Percentiles rank a stretch among this genome's conserved stretches.
These are phyloP conservation scores for Heritiera fomes DNA, from an alignment of 345 rosid species.

Conservation along the genomic window DNA sequence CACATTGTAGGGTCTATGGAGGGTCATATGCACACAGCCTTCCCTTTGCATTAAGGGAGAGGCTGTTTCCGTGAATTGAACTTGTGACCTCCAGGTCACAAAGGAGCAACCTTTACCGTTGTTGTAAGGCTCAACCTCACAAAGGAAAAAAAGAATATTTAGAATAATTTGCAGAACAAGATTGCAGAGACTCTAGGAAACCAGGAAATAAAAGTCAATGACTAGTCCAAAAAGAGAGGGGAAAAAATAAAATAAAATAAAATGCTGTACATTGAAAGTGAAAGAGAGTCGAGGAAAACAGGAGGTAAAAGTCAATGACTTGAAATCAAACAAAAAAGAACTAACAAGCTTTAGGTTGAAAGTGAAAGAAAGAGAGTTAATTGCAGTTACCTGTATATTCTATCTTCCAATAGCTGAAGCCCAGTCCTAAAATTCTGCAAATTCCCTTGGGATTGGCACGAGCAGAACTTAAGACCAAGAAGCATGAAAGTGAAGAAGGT, in stretches of 20 bases:
- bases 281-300: neutral
- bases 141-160: neutral
- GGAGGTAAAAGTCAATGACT: neutral
- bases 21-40: no score
- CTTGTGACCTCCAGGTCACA: no score
- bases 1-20: no score
- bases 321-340: neutral
- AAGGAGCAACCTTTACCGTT: no score
- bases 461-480: slow-evolving; percentile 94
- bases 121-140: no score
- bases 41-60: no score
- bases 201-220: neutral
- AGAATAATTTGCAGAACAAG: neutral
- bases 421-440: slow-evolving; percentile 82
- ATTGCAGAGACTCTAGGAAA: neutral
- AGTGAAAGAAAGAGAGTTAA: neutral
- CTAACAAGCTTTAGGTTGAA: neutral
- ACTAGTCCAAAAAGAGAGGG: neutral
- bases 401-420: slow-evolving; percentile 91
- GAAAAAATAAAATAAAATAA: neutral
- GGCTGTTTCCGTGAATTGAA: no score
- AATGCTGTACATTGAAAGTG: neutral
- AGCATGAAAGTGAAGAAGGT: slow-evolving; percentile 96
- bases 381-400: slow-evolving; percentile 74
- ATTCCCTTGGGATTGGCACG: slow-evolving; percentile 82